Conservation (phyloP, 805 yeast species). For the Cyberlindnera euphorbiiphila region DNA sequence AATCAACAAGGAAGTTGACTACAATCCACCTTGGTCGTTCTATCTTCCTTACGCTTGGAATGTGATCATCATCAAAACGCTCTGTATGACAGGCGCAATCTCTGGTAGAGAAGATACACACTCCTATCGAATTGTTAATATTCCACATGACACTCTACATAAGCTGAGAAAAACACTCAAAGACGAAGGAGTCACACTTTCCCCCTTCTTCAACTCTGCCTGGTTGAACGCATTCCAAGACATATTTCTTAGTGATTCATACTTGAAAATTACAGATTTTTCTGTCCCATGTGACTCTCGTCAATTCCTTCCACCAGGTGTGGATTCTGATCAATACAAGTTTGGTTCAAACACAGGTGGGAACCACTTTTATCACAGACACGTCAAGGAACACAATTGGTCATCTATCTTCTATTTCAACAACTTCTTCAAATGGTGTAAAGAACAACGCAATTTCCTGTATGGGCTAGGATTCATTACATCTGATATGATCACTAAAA, state of each 20-base stretch:
- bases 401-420: slow-evolving; percentile 8
- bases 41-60: slow-evolving; percentile 12
- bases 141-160: slow-evolving; percentile 3
- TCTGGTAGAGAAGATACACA: slow-evolving; percentile 11
- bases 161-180: slow-evolving; percentile 1
- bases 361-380: slow-evolving; percentile 14
- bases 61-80: slow-evolving; percentile 2
- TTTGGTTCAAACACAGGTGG: slow-evolving; percentile 24
- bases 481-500: slow-evolving; percentile 3
- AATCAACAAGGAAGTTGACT: slow-evolving; percentile 12
- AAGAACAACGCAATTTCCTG: slow-evolving; percentile 5
- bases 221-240: slow-evolving; percentile 19
- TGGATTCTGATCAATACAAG: slow-evolving; percentile 12
- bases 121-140: slow-evolving; percentile 12
- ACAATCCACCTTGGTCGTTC: slow-evolving; percentile 17
- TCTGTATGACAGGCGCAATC: background rate
- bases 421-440: slow-evolving; percentile 10
- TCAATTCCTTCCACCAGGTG: slow-evolving; percentile 10
- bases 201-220: slow-evolving; percentile 20
- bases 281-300: slow-evolving; percentile 23
- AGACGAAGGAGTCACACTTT: slow-evolving; percentile 11
- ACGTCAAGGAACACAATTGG: slow-evolving; percentile 7
- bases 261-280: slow-evolving; percentile 14
- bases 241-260: background rate
- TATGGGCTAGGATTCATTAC: slow-evolving; percentile 22